These are phyloP conservation scores for Xylariaceae sp. DNA, from an alignment of 2,329 filamentous ascomycete genomes.

Conservation along the genomic window DNA sequence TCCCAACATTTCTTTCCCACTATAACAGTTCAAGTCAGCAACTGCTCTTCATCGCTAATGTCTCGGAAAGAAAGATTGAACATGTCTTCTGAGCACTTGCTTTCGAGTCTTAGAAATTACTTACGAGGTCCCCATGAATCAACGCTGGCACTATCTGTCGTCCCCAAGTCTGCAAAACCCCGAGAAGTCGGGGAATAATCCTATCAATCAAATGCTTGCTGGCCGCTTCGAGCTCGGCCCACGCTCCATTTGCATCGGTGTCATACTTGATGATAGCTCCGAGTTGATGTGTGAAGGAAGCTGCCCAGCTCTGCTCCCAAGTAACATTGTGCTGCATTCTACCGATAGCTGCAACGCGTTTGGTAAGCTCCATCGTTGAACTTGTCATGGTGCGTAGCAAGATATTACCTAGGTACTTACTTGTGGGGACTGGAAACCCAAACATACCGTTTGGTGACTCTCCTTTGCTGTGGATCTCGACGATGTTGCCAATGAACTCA, in stretches of 20 bases:
- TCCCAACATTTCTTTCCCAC: conserved; percentile 15
- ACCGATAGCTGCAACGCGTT: conserved; percentile 7
- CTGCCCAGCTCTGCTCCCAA: conserved; percentile 19
- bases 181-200: conserved; percentile 17
- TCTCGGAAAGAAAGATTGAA: too few relatives aligned
- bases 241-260: conserved; percentile 21
- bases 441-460: conserved; percentile 18
- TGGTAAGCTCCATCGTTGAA: neutral
- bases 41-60: too few relatives aligned
- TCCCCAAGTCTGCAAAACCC: conserved; percentile 12
- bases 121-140: conserved; percentile 13
- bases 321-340: conserved; percentile 9
- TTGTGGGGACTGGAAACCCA: conserved; percentile 11
- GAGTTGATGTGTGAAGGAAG: conserved; percentile 20
- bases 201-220: conserved; percentile 10
- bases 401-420: neutral
- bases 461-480: conserved; percentile 12
- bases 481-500: conserved; percentile 11
- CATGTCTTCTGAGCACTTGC: too few relatives aligned
- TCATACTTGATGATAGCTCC: conserved; percentile 22
- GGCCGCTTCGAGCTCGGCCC: conserved; percentile 14
- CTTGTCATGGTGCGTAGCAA: neutral
- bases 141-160: conserved; percentile 9
- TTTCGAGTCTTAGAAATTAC: too few relatives aligned
- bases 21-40: too few relatives aligned